Evolutionary conservation across 2,329 filamentous ascomycete genomes (phyloP).

Genomic region (Fusarium sp.): DNA sequence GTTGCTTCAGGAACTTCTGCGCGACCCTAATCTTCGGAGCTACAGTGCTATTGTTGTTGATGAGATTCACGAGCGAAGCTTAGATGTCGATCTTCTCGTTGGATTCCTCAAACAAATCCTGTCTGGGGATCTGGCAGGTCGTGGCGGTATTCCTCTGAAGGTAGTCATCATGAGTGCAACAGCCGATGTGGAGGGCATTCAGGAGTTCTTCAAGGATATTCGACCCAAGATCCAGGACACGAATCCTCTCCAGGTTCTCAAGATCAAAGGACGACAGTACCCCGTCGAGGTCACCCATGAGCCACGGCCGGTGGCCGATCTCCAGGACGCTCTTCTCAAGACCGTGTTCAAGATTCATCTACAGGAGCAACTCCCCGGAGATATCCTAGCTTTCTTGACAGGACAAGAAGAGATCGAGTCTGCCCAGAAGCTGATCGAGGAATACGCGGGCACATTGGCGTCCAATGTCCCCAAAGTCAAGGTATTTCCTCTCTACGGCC

Average conservation of each 20-base stretch:
- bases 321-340: constrained; percentile 81
- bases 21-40: constrained; percentile 79
- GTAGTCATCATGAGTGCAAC: constrained; percentile 98
- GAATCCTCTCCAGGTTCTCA: constrained; percentile 55
- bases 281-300: constrained; percentile 82
- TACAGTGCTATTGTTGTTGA: constrained; percentile 94
- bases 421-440: constrained; percentile 79
- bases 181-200: constrained; percentile 81
- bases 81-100: constrained; percentile 90
- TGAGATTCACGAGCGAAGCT: constrained; percentile 94
- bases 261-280: constrained; percentile 86
- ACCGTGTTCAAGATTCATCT: constrained; percentile 86
- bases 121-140: constrained; percentile 65
- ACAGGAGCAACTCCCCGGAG: constrained; percentile 89
- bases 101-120: constrained; percentile 87
- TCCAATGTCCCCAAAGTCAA: constrained; percentile 75
- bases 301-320: constrained; percentile 75
- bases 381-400: constrained; percentile 89
- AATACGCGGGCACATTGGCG: constrained; percentile 75
- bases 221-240: constrained; percentile 25
- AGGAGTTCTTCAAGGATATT: constrained; percentile 70
- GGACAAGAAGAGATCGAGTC: constrained; percentile 93
- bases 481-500: constrained; percentile 85
- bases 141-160: constrained; percentile 79
- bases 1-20: constrained; percentile 89